Percentiles rank a stretch among this genome's conserved stretches.
These are phyloP conservation scores for Nemania serpens DNA, from an alignment of 2,329 filamentous ascomycete species.

Conservation along the genomic window DNA sequence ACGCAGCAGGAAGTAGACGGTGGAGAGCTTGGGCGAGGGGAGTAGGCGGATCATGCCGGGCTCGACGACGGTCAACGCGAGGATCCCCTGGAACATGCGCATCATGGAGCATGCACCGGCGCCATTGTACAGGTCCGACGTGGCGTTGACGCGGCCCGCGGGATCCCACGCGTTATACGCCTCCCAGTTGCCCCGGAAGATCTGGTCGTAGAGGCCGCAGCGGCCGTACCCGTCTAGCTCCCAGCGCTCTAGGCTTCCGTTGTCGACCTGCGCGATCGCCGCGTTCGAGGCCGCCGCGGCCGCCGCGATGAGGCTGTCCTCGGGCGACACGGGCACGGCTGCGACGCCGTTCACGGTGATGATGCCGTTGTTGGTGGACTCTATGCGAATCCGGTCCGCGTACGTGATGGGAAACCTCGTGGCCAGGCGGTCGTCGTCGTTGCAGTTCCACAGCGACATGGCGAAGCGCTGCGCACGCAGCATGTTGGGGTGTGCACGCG, in stretches of 20 bases:
- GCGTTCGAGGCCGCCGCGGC: conserved; percentile 48
- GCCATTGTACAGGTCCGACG: conserved; percentile 62
- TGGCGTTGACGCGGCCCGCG: conserved; percentile 56
- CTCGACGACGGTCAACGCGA: conserved; percentile 57
- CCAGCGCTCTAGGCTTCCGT: conserved; percentile 74
- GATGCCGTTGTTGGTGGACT: conserved; percentile 51
- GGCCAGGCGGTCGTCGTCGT: conserved; percentile 60
- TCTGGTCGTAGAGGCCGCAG: conserved; percentile 58
- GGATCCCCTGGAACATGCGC: conserved; percentile 62
- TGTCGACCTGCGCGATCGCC: conserved; percentile 70
- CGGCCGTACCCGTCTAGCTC: conserved; percentile 69
- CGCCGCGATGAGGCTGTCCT: conserved; percentile 40
- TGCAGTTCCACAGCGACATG: conserved; percentile 67
- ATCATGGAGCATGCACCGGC: conserved; percentile 62
- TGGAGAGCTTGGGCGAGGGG: conserved; percentile 54
- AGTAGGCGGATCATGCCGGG: conserved; percentile 53
- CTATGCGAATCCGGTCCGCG: conserved; percentile 70
- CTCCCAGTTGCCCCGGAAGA: conserved; percentile 61
- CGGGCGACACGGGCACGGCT: conserved; percentile 36
- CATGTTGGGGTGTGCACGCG: conserved; percentile 68
- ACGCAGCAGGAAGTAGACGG: conserved; percentile 54
- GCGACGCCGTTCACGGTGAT: conserved; percentile 39
- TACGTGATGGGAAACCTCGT: conserved; percentile 68
- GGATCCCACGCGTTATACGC: conserved; percentile 62
- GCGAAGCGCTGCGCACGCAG: conserved; percentile 68